These are phyloP conservation scores for Metschnikowia corniflorae DNA, from an alignment of 805 yeast genomes.

Conservation along the genomic window DNA sequence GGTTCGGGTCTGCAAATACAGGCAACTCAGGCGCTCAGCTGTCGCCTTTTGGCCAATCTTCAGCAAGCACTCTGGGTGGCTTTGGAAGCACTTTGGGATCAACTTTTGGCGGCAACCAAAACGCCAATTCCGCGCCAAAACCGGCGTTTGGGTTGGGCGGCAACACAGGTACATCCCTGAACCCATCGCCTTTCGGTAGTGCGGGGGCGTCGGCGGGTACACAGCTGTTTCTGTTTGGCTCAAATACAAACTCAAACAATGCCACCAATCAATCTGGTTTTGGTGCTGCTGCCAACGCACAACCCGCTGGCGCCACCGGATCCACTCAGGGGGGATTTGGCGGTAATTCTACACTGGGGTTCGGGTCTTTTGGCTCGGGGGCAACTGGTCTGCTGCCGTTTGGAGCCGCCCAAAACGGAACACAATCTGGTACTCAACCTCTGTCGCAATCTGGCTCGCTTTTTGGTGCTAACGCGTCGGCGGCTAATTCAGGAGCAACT, in stretches of 20 bases:
- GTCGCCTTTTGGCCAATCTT: slow-evolving; percentile 6
- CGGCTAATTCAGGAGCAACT: not conserved
- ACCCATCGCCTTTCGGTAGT: slow-evolving; percentile 1
- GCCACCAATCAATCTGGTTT: not conserved
- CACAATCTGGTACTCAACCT: no score
- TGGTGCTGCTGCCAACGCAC: slow-evolving; percentile 1
- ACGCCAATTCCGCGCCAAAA: slow-evolving; percentile 1
- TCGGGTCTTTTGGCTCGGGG: no score
- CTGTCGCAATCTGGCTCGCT: no score
- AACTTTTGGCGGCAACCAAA: slow-evolving; percentile 3
- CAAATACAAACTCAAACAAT: not conserved
- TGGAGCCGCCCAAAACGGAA: slow-evolving; percentile 1
- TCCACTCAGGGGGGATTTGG: no score
- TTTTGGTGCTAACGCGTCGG: not conserved
- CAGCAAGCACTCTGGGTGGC: not conserved
- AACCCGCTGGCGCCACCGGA: not conserved
- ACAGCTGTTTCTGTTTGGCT: not conserved
- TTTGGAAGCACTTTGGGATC: slow-evolving; percentile 3
- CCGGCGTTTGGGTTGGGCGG: slow-evolving; percentile 5
- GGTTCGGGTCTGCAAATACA: slow-evolving; percentile 3
- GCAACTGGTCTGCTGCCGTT: slow-evolving; percentile 1
- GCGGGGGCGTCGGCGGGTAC: not conserved
- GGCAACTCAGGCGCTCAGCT: slow-evolving; percentile 3
- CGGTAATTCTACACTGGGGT: no score
- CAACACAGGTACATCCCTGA: not conserved